Evolutionary conservation across 768 basidiomycete species (phyloP), one percentile per base, ranked within the genome.

Genomic region (Lepiota brunneoincarnata): DNA sequence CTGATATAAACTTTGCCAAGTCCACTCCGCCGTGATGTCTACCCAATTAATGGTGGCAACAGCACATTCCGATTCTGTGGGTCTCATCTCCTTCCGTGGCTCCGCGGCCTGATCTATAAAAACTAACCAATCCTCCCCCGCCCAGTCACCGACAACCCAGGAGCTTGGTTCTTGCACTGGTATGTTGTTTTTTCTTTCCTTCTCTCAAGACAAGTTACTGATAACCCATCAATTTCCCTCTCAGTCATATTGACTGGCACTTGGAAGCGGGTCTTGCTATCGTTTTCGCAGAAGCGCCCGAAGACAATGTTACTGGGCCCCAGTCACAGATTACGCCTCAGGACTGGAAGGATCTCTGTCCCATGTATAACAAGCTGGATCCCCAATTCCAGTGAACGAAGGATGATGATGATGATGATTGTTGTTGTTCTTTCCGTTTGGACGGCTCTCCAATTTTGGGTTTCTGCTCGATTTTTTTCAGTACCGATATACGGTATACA

Each of bases 61-160:
- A 58, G 46, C 15, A 61, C 58, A 21, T 58, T 61, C 46, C 59
- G 57, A 1, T 61, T 56, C 51, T 62, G 69, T 34, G 34, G 48
- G 46, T 31, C n/a, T 17, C 7, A 12, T 24, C 5, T 50, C 18
- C 21, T 15, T 28, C 7, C 12, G 14, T 26, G 15, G n/a, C 31
- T 17, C 15, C 9, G 17, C 20, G 9, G 17, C 11, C 35, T 35
- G n/a, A 34, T 24, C 31, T 34, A 11, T 14, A 15, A 26, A 47
- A 17, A 17, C 10, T 35, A 34, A 31, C n/a, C 26, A n/a, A 18
- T 20, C n/a, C n/a, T n/a, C n/a, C n/a, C n/a, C n/a, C n/a, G n/a
- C 34, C 7, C 24, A 72, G 64, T 69, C 23, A 83, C 83, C 6
- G 81, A 87, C 61, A 86, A 85, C 65, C 69, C 84, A 0, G 84